These are phyloP conservation scores for Venturia asperata DNA, from an alignment of 2,329 filamentous ascomycete species.

Conservation along the genomic window DNA sequence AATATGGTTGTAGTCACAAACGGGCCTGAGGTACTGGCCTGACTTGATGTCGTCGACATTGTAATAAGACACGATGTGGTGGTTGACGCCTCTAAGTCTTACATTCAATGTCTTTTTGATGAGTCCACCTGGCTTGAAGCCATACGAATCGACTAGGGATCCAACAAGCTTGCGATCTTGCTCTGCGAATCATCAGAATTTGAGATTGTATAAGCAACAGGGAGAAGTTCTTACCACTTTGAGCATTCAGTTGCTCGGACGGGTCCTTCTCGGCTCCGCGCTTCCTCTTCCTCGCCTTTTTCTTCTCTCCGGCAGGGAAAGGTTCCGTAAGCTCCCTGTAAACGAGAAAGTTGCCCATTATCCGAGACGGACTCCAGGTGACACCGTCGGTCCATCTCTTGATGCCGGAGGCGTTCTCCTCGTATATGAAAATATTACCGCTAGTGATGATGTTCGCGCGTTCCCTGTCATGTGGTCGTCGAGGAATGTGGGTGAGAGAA, in stretches of 20 bases:
- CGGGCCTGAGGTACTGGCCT: conserved; percentile 32
- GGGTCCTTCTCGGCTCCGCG: conserved; percentile 29
- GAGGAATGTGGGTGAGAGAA: conserved; percentile 56
- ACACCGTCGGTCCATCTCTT: conserved; percentile 92
- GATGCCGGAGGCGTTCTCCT: conserved; percentile 83
- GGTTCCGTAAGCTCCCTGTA: conserved; percentile 75
- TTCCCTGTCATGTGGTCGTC: conserved; percentile 81
- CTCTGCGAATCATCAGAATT: conserved; percentile 27
- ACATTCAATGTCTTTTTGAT: conserved; percentile 93
- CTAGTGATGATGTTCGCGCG: conserved; percentile 69
- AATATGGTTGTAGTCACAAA: conserved; percentile 25
- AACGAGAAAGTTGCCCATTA: conserved; percentile 76
- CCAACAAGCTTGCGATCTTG: conserved; percentile 62
- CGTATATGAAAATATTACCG: conserved; percentile 85
- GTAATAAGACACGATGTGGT: conserved; percentile 88
- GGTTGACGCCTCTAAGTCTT: conserved; percentile 62
- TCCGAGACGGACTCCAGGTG: conserved; percentile 82
- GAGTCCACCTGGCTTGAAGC: conserved; percentile 73
- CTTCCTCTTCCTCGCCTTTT: conserved; percentile 59
- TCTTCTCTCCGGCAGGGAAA: conserved; percentile 78
- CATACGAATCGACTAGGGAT: conserved; percentile 81
- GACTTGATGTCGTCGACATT: conserved; percentile 65
- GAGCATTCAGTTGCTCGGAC: not conserved
- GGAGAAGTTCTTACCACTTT: conserved; percentile 11
- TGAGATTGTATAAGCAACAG: not conserved